phyloP scores from a whole-genome alignment of 2,329 filamentous ascomycete species.

The Penicillium janthinellum region DNA sequence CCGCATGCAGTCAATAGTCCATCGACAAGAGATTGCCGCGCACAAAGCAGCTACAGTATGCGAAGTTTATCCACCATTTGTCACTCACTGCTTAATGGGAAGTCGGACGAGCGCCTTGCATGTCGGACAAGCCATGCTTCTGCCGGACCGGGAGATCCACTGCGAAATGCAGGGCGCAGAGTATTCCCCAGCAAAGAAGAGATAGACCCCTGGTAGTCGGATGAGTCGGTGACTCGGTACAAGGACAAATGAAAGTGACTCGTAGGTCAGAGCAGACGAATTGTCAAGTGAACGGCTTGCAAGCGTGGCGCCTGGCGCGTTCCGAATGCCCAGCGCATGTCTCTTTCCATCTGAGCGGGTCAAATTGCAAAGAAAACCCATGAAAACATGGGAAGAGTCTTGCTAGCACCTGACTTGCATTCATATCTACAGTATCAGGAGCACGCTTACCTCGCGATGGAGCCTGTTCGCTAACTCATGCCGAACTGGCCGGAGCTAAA shows the following conservation, averaged over 20 bases:
- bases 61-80: neutral
- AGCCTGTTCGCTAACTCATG: neutral
- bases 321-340: neutral
- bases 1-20: neutral
- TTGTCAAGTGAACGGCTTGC: neutral
- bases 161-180: neutral
- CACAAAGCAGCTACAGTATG: neutral
- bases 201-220: neutral
- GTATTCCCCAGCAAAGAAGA: neutral
- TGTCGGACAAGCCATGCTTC: neutral
- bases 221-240: too few species aligned
- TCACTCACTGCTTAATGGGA: neutral
- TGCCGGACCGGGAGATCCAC: neutral
- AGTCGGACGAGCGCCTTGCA: conserved; percentile 7
- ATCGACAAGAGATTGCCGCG: neutral
- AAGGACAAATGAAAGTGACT: neutral
- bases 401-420: neutral
- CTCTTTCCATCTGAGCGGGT: neutral
- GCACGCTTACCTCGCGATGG: neutral
- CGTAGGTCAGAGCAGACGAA: neutral
- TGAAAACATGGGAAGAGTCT: neutral
- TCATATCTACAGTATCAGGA: neutral
- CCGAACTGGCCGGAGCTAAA: neutral
- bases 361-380: neutral
- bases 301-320: conserved; percentile 4